Conservation (phyloP, 768 basidiomycete genomes). For the Russula brevipes region DNA sequence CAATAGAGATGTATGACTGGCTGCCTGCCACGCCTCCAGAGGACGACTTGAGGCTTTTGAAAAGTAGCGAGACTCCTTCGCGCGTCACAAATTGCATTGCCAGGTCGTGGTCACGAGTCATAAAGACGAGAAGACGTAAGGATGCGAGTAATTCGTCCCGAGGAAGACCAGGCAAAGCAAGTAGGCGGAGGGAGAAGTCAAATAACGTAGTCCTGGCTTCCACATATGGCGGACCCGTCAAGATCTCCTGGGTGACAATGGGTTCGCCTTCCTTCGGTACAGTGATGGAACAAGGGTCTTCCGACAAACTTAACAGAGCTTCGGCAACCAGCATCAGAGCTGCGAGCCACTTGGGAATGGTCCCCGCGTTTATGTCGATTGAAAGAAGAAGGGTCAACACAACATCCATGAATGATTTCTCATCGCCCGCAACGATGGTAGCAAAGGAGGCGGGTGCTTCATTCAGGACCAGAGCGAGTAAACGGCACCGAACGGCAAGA, state of each 20-base stretch:
- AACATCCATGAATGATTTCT: conserved; percentile 57
- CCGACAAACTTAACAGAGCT: conserved; percentile 68
- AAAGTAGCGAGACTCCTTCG: conserved; percentile 58
- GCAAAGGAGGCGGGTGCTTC: conserved; percentile 63
- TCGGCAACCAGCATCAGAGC: conserved; percentile 83
- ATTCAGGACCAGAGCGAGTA: conserved; percentile 77
- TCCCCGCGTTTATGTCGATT: conserved; percentile 44
- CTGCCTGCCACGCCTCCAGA: conserved; percentile 53
- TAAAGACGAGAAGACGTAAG: conserved; percentile 75
- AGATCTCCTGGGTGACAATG: conserved; percentile 46
- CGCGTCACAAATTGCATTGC: conserved; percentile 64
- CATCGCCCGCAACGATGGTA: conserved; percentile 40
- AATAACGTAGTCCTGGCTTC: conserved; percentile 66
- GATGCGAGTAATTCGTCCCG: conserved; percentile 79
- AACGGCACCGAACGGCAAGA: conserved; percentile 74
- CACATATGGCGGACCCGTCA: conserved; percentile 54
- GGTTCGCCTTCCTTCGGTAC: conserved; percentile 70
- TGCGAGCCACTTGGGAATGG: conserved; percentile 80
- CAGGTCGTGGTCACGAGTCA: conserved; percentile 66
- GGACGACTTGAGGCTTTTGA: conserved; percentile 58
- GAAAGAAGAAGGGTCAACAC: conserved; percentile 64
- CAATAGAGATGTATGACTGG: conserved; percentile 78
- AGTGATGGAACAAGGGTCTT: conserved; percentile 60
- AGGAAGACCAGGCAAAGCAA: conserved; percentile 57
- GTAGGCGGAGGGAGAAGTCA: conserved; percentile 68